Evolutionary conservation across 1,139 yeast species (phyloP).

Genomic region (Scheffersomyces quercinus): DNA sequence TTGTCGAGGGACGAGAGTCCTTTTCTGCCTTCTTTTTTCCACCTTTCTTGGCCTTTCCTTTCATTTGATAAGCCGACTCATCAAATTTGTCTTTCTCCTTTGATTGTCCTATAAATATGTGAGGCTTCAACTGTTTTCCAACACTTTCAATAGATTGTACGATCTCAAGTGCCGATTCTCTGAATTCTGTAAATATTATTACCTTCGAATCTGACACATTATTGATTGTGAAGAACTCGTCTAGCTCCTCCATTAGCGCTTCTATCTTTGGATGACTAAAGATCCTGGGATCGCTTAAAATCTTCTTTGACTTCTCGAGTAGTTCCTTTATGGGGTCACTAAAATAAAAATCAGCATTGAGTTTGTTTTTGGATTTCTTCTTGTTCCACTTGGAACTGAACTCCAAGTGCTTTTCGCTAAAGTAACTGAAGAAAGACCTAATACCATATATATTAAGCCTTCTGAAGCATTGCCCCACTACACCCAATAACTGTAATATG

Average conservation of each 20-base stretch:
- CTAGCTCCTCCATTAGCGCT: constrained; percentile 57
- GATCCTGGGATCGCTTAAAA: constrained; percentile 40
- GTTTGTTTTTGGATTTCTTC: constrained; percentile 55
- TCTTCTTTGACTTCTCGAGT: constrained; percentile 43
- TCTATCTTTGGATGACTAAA: constrained; percentile 79
- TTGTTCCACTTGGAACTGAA: constrained; percentile 56
- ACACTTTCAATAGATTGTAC: constrained; percentile 59
- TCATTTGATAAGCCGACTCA: constrained; percentile 30
- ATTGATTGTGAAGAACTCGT: constrained; percentile 49
- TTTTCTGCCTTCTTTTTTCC: constrained; percentile 25
- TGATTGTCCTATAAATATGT: constrained; percentile 87
- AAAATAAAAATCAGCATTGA: constrained; percentile 59
- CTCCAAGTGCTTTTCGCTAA: constrained; percentile 57
- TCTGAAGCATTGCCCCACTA: constrained; percentile 73
- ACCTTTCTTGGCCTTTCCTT: constrained; percentile 33
- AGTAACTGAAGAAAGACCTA: constrained; percentile 68
- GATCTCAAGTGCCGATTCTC: constrained; percentile 89
- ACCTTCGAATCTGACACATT: constrained; percentile 57
- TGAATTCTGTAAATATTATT: constrained; percentile 81
- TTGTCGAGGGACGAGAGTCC: constrained; percentile 6
- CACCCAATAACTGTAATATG: constrained; percentile 60
- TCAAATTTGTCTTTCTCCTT: constrained; percentile 62
- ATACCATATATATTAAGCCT: constrained; percentile 82
- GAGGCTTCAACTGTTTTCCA: constrained; percentile 56
- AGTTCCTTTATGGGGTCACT: constrained; percentile 49